These are phyloP conservation scores for Diutina pseudorugosa DNA, from an alignment of 1,139 yeast species.

Conservation along the genomic window DNA sequence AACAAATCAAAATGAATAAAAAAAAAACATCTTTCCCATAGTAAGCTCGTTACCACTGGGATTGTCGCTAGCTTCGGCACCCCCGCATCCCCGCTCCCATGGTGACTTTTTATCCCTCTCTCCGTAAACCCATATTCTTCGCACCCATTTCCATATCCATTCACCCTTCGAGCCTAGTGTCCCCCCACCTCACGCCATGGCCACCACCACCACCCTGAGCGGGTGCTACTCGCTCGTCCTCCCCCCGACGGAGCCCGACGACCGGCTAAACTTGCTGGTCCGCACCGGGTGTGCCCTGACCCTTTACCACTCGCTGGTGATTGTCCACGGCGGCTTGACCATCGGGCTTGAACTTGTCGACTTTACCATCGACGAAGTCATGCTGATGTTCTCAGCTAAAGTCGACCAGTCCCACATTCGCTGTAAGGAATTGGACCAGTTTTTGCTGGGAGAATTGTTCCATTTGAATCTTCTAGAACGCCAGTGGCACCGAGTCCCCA, in stretches of 20 bases:
- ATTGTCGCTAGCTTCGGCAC: no score
- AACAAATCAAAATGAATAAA: no score
- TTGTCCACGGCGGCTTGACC: constrained; percentile 60
- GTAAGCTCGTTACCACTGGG: no score
- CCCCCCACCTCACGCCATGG: background rate
- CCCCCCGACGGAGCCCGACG: constrained; percentile 36
- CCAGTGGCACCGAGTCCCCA: constrained; percentile 35
- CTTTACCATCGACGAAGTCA: constrained; percentile 20
- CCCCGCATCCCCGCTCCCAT: background rate
- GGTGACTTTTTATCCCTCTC: background rate
- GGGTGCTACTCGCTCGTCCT: constrained; percentile 34
- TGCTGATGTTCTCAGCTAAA: constrained; percentile 17
- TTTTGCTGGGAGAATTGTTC: constrained; percentile 45
- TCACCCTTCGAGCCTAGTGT: no score
- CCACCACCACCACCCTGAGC: constrained; percentile 29
- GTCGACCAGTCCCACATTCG: constrained; percentile 8
- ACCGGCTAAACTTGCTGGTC: constrained; percentile 36
- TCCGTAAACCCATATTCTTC: background rate
- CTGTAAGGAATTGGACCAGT: constrained; percentile 15
- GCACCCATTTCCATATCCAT: no score
- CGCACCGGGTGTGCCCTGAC: constrained; percentile 59
- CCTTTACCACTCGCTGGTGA: constrained; percentile 44
- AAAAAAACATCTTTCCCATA: no score
- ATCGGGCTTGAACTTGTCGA: constrained; percentile 37
- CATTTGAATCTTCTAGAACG: constrained; percentile 45